phyloP scores from a whole-genome alignment of 805 yeast species.

The Ogataea pini region DNA sequence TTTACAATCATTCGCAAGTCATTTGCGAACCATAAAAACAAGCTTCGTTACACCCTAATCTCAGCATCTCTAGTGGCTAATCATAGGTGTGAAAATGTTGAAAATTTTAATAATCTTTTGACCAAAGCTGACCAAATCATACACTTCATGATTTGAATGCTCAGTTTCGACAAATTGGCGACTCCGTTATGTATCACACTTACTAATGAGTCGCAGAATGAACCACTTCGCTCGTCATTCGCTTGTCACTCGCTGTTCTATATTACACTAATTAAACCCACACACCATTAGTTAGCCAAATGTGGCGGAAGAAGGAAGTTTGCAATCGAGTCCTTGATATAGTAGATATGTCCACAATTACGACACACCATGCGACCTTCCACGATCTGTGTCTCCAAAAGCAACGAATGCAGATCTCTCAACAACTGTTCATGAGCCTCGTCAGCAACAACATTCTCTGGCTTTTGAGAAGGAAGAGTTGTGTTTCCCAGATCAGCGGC shows the following conservation, averaged over 20 bases:
- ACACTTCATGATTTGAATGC: no score
- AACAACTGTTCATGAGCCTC: slow-evolving; percentile 58
- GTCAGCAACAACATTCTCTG: slow-evolving; percentile 46
- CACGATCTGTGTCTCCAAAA: slow-evolving; percentile 80
- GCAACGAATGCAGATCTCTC: slow-evolving; percentile 71
- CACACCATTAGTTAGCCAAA: slow-evolving; percentile 48
- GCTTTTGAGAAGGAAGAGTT: slow-evolving; percentile 59
- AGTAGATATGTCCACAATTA: slow-evolving; percentile 83
- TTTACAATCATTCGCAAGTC: background rate
- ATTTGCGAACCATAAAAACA: no score
- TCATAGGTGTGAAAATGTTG: no score
- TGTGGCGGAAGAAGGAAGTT: slow-evolving; percentile 95
- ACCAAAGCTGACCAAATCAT: background rate
- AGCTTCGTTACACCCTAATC: no score
- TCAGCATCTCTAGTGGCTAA: no score
- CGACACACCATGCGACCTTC: slow-evolving; percentile 90
- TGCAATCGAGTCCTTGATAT: slow-evolving; percentile 91
- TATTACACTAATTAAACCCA: background rate
- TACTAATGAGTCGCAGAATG: background rate
- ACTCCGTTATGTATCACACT: background rate
- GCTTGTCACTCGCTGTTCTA: background rate
- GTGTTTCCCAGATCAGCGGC: slow-evolving; percentile 75
- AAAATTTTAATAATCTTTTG: background rate
- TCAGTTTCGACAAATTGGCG: background rate
- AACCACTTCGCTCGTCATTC: background rate